Evolutionary conservation across 345 rosid species (phyloP), one percentile per base, ranked within the genome.

Genomic region (Stellera chamaejasme): DNA sequence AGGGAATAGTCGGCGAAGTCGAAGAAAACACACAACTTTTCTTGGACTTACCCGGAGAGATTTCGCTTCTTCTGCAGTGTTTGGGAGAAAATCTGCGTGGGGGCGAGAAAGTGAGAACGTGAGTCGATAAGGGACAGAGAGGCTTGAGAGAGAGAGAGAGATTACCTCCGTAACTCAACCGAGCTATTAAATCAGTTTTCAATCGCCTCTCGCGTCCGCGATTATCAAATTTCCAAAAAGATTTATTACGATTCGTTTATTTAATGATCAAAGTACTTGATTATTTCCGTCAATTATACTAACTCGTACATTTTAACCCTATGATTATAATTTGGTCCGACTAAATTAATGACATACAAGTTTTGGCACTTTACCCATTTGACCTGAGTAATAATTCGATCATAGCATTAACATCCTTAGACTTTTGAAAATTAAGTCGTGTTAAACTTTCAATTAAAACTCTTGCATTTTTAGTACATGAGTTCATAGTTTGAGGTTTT

Each of bases 121-220:
- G 64, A 65, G 75, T 52, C 77, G 79, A 77, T 64, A 71, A 75
- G 80, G 77, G 71, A 73, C 76, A 70, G 78, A 63, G 64, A 58
- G 62, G 65, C 68, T 63, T 28, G 74, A 72, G 63, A 61, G 64
- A 64, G 66, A 23, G 60, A 58, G 51, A 46, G 36, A 59, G 52
- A 50, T 55, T 13, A 49, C 49, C 41, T 59, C 47, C 77, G 77
- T 62, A 69, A 64, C 77, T 69, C 72, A 71, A 72, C 77, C 62
- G 66, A 52, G 26, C 50, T 36, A 48, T 78, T 74, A 55, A 74
- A 76, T 66, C 69, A 66, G 27, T 72, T 61, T 76, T 65, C 66
- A 74, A 60, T 75, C 45, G 50, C 27, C 50, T 66, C 64, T 82
- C 68, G 72, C 61, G 75, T 82, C 88, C 88, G 77, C 52, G 8